Base-by-base conservation (phyloP, 2,329 filamentous ascomycete species). In the Aspergillus sp. region DNA sequence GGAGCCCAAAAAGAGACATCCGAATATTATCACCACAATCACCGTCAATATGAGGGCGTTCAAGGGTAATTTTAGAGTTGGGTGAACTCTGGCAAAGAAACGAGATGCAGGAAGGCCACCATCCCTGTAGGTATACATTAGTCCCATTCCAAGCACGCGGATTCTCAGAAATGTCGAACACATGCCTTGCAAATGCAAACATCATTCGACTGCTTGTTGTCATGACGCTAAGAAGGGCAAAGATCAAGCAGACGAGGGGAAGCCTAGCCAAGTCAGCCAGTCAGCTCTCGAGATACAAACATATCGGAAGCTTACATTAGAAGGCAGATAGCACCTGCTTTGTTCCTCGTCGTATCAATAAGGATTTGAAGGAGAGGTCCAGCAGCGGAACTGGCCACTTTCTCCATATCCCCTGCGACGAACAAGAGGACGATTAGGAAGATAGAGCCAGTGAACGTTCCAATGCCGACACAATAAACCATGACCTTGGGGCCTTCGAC, bases 1-100 rank as follows among this genome's bases (percentile, higher is more conserved):
- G 2, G 86, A 89, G 0, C 87, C 88, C 3, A 91, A 79, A 70
- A 90, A 89, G 60, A 91, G 87, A 57, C 84, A 81, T 0, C 88
- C 88, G 56, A 91, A 89, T 12, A 90, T 77, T 56, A 90, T 80
- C 2, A 90, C 85, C 45, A 88, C 79, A 3, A 73, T 74, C 0
- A 83, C 79, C 2, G 85, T 87, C 51, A 90, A 78, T 12, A 85
- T 77, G 1, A 91, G 75, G 0, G 87, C 82, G 64, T 90, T 89
- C 14, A 91, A 73, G 0, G 89, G 89, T 1, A 90, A 81, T 0
- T 83, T 82, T 0, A 90, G 79, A 12, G 70, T 78, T 0, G 81
- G 78, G 66, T 90, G 85, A 1, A 90, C 82, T 43, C 77, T 80
- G 52, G 85, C 81, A 61, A 90, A 87, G 62, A 86, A 72, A 1